These are phyloP conservation scores for Heritiera fomes DNA, from an alignment of 345 rosid species.

Conservation along the genomic window DNA sequence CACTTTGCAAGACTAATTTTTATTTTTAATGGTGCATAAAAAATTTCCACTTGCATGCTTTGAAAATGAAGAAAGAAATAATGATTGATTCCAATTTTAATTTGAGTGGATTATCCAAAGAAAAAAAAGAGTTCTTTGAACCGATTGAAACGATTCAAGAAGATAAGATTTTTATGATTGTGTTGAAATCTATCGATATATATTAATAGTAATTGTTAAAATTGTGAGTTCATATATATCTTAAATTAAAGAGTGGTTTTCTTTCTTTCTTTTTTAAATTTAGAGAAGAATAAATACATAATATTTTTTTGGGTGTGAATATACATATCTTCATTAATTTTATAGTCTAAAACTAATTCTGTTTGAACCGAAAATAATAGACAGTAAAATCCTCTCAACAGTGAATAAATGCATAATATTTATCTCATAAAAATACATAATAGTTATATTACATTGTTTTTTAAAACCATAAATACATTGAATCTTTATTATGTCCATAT, in stretches of 20 bases:
- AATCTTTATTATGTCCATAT: neutral
- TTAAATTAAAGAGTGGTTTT: neutral
- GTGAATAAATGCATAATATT: neutral
- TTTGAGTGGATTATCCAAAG: neutral
- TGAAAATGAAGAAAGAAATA: slow-evolving; percentile 1
- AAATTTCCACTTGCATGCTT: slow-evolving; percentile 7
- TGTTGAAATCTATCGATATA: neutral
- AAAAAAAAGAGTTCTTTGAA: neutral
- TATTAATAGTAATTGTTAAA: neutral
- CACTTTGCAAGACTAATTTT: slow-evolving; percentile 8
- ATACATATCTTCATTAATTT: too few species aligned
- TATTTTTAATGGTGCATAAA: neutral
- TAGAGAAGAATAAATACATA: too few species aligned
- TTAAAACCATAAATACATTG: neutral
- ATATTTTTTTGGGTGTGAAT: too few species aligned
- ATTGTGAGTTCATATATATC: neutral
- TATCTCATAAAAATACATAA: neutral
- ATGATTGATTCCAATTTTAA: neutral
- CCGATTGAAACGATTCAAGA: neutral
- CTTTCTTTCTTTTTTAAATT: too few species aligned
- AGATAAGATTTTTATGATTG: neutral
- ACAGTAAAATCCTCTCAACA: too few species aligned
- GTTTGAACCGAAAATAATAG: too few species aligned
- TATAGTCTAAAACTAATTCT: too few species aligned
- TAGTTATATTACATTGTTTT: neutral